Percentiles rank a stretch among this genome's conserved stretches.
Evolutionary conservation across 2,329 filamentous ascomycete genomes (phyloP).

Genomic region (Nothopassalora personata): DNA sequence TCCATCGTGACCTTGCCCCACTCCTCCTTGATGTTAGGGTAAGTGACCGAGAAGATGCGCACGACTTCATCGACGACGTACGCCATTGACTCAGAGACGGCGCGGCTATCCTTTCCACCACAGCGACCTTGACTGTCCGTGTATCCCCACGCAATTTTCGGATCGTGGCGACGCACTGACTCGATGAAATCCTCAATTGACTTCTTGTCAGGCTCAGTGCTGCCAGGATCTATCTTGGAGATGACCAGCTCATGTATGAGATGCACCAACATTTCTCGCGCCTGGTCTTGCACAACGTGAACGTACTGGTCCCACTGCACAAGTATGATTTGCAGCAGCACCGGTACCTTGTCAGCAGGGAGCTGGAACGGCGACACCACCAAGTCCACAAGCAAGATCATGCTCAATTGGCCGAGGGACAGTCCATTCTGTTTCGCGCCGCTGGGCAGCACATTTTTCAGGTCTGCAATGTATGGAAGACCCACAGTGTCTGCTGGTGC

Average conservation of each 20-base stretch:
- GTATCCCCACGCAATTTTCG: conserved; percentile 85
- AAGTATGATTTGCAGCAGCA: conserved; percentile 83
- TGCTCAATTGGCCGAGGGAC: conserved; percentile 83
- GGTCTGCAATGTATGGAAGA: conserved; percentile 79
- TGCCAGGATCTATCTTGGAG: conserved; percentile 66
- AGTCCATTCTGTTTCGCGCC: conserved; percentile 83
- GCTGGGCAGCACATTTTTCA: conserved; percentile 71
- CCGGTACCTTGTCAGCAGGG: conserved; percentile 70
- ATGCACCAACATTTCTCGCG: conserved; percentile 95
- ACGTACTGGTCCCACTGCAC: conserved; percentile 98
- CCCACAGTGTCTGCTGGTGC: conserved; percentile 67
- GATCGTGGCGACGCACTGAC: conserved; percentile 74
- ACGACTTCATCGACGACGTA: conserved; percentile 76
- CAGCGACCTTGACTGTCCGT: conserved; percentile 78
- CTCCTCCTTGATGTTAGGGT: conserved; percentile 79
- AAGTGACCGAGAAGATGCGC: conserved; percentile 76
- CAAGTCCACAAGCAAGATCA: conserved; percentile 90
- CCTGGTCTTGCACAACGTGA: conserved; percentile 89
- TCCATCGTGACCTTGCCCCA: conserved; percentile 87
- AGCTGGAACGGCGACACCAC: conserved; percentile 90
- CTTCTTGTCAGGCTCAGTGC: conserved; percentile 60
- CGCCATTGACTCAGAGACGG: conserved; percentile 82
- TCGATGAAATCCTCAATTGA: conserved; percentile 86
- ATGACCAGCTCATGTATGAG: conserved; percentile 94
- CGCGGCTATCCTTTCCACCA: conserved; percentile 59